Conservation (phyloP, 2,329 filamentous ascomycete genomes). For the Cordyceps cicadae region DNA sequence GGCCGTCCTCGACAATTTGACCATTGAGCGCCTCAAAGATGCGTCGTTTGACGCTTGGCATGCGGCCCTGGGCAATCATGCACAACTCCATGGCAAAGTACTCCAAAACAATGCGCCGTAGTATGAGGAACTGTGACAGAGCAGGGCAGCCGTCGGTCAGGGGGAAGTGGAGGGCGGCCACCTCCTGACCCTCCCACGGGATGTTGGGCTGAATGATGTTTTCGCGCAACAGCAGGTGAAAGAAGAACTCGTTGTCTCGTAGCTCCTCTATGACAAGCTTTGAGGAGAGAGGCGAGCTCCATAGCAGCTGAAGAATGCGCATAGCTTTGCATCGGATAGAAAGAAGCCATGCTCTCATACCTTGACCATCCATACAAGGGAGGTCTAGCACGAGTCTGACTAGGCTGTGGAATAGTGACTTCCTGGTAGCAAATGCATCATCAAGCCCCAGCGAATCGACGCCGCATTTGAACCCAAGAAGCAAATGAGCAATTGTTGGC, state of each 20-base stretch:
- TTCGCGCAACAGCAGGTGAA: conserved; percentile 65
- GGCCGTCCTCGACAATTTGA: conserved; percentile 57
- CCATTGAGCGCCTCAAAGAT: conserved; percentile 72
- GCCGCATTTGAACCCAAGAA: conserved; percentile 79
- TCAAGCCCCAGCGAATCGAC: conserved; percentile 62
- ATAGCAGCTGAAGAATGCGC: conserved; percentile 71
- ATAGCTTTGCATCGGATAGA: conserved; percentile 60
- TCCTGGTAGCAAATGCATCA: conserved; percentile 61
- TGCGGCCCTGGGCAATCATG: conserved; percentile 60
- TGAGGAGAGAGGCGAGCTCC: conserved; percentile 73
- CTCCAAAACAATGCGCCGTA: conserved; percentile 70
- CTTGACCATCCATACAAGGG: conserved; percentile 53
- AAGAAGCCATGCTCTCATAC: conserved; percentile 60
- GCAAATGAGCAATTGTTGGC: conserved; percentile 81
- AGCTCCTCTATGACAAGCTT: conserved; percentile 70
- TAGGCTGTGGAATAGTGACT: conserved; percentile 77
- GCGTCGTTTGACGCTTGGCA: conserved; percentile 60
- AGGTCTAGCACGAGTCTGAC: conserved; percentile 63
- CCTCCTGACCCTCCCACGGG: conserved; percentile 63
- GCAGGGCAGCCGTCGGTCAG: conserved; percentile 57
- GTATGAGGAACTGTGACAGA: conserved; percentile 67
- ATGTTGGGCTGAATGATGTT: conserved; percentile 60
- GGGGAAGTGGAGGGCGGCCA: conserved; percentile 58
- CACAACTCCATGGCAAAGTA: conserved; percentile 83
- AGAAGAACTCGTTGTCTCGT: conserved; percentile 70